These are phyloP conservation scores for Neoarthrinium moseri DNA, from an alignment of 2,329 filamentous ascomycete species.

Conservation along the genomic window DNA sequence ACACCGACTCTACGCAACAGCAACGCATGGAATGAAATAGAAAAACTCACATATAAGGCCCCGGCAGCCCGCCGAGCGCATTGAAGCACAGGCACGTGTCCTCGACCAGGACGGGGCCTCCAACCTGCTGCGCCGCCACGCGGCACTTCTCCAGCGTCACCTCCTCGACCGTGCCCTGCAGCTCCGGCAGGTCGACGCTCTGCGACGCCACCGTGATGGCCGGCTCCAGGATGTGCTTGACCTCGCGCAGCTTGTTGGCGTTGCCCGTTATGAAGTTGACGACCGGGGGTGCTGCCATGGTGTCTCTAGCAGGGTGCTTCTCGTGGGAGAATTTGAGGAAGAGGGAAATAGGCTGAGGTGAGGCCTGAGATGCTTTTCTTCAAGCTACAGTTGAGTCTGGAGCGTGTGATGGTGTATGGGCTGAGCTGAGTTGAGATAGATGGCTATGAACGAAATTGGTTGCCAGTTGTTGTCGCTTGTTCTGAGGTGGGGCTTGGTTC, in stretches of 20 bases:
- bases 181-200: slow-evolving; percentile 78
- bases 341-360: too few species aligned
- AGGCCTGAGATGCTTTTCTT: too few species aligned
- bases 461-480: too few species aligned
- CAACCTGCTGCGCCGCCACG: slow-evolving; percentile 74
- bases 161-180: slow-evolving; percentile 90
- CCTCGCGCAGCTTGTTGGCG: slow-evolving; percentile 88
- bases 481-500: too few species aligned
- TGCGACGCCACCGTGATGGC: slow-evolving; percentile 73
- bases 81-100: slow-evolving; percentile 94
- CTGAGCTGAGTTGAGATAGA: background rate
- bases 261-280: slow-evolving; percentile 98
- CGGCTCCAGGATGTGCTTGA: slow-evolving; percentile 78
- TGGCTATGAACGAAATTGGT: background rate
- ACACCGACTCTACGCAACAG: background rate
- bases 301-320: too few species aligned
- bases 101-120: slow-evolving; percentile 81
- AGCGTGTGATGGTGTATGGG: too few species aligned
- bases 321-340: background rate
- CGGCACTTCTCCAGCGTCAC: slow-evolving; percentile 86
- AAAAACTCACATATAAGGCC: slow-evolving; percentile 82
- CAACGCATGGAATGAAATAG: background rate
- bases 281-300: slow-evolving; percentile 14
- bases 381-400: too few species aligned
- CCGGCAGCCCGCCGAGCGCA: slow-evolving; percentile 85